Evolutionary conservation across 2,329 filamentous ascomycete species (phyloP).

Genomic region (Arthrobotrys iridis): DNA sequence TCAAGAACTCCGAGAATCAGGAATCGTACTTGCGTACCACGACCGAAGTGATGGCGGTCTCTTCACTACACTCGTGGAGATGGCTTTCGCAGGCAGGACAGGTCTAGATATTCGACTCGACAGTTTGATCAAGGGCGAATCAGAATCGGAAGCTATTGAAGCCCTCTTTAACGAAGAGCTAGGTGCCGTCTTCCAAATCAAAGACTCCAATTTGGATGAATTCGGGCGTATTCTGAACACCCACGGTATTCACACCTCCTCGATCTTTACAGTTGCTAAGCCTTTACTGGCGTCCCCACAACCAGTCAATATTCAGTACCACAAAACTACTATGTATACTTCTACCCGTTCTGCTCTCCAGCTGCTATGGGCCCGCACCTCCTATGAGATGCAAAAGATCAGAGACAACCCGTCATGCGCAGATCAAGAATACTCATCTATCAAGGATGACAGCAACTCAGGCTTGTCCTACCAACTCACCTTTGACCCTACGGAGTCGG

Average conservation of each 20-base stretch:
- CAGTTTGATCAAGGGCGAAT: conserved; percentile 70
- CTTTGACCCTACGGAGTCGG: conserved; percentile 70
- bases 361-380: conserved; percentile 87
- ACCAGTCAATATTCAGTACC: conserved; percentile 78
- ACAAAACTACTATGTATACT: conserved; percentile 73
- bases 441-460: conserved; percentile 78
- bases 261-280: conserved; percentile 69
- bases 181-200: conserved; percentile 93
- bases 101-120: conserved; percentile 88
- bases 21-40: conserved; percentile 89
- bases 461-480: conserved; percentile 85
- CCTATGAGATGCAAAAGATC: conserved; percentile 87
- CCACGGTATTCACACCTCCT: conserved; percentile 80
- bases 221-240: conserved; percentile 93
- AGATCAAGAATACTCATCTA: conserved; percentile 79
- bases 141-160: conserved; percentile 73
- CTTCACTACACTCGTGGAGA: conserved; percentile 88
- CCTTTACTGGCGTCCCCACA: conserved; percentile 64
- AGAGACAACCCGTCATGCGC: conserved; percentile 89
- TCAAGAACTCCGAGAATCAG: conserved; percentile 72
- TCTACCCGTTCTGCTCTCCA: conserved; percentile 79
- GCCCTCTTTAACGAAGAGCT: conserved; percentile 95
- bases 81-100: conserved; percentile 97
- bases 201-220: conserved; percentile 80
- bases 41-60: conserved; percentile 93